Conservation (phyloP, 306 rosid genomes). For the Hippophae tibetana region DNA sequence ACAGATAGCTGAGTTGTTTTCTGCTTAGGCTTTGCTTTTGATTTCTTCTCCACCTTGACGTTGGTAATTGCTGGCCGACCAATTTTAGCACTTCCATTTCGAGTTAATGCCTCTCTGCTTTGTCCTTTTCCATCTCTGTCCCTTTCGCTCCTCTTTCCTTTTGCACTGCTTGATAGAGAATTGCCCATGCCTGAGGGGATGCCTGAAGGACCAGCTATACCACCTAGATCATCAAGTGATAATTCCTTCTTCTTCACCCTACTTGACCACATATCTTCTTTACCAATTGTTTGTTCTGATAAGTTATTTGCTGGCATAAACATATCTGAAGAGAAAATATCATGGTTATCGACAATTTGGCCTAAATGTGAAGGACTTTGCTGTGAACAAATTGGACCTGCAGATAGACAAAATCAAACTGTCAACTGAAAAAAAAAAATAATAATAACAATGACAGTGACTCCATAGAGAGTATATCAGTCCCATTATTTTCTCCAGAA, state of each 20-base stretch:
- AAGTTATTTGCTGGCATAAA: slow-evolving; percentile 43
- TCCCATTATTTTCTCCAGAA: slow-evolving; percentile 9
- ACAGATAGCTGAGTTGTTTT: slow-evolving; percentile 84
- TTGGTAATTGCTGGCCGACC: slow-evolving; percentile 73
- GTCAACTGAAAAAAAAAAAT: slow-evolving; percentile 1
- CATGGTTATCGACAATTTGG: slow-evolving; percentile 63
- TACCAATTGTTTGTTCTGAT: slow-evolving; percentile 54
- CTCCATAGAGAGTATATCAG: slow-evolving; percentile 5
- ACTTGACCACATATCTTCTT: slow-evolving; percentile 73
- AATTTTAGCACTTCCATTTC: slow-evolving; percentile 76
- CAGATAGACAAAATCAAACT: slow-evolving; percentile 22
- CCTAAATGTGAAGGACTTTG: slow-evolving; percentile 65
- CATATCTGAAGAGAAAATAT: slow-evolving; percentile 45
- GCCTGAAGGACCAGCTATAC: slow-evolving; percentile 38
- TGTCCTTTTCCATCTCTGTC: slow-evolving; percentile 97
- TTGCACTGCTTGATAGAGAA: slow-evolving; percentile 78
- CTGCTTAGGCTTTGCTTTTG: slow-evolving; percentile 94
- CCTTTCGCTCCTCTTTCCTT: slow-evolving; percentile 98
- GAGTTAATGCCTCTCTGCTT: slow-evolving; percentile 67
- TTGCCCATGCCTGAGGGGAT: slow-evolving; percentile 56
- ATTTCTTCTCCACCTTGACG: slow-evolving; percentile 81
- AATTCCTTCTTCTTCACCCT: slow-evolving; percentile 97
- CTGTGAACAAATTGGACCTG: slow-evolving; percentile 73
- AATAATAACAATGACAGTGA: neutral
- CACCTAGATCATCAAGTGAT: slow-evolving; percentile 83